Base-by-base conservation (phyloP, 78 protist species). In the Guillardia theta region DNA sequence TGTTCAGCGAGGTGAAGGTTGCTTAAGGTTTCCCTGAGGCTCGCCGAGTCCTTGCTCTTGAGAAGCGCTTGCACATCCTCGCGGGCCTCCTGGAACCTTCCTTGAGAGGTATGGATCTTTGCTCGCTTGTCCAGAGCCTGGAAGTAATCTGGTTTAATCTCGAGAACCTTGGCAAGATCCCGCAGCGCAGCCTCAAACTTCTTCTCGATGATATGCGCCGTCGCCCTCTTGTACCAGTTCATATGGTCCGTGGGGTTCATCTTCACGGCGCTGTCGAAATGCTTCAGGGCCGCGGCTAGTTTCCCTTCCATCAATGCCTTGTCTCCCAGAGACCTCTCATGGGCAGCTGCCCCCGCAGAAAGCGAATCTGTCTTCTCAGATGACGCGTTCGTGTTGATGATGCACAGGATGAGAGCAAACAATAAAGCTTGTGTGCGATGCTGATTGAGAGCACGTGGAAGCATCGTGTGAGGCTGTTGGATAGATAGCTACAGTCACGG, bases 221-320 rank as follows among this genome's bases (percentile, higher is more conserved):
- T 44, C 44, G 90, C 90, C 44, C 90, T 46, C 50, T 80, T 15
- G 90, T 80, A 80, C 43, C 6, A 33, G 22, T 39, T 44, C 33
- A 44, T 12, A 48, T 80, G 90, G 48, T 80, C 90, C 45, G 39
- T 44, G 46, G 53, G 53, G 37, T 80, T 80, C 90, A 80, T 80
- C 90, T 80, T 24, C 9, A 70, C 83, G 46, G 83, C 83, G 27
- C 36, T 70, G 46, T 70, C 83, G 41, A 70, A 70, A 24, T 70
- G 83, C 83, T 70, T 12, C 10, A 70, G 41, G 15, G 83, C 83
- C 83, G 36, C 83, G 33, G 9, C 22, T 24, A 70, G 83, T 24
- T 70, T 70, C 22, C 83, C 83, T 33, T 70, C 83, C 83, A 70
- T 70, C 83, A 70, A 24, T 43, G 83, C 83, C 41, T 70, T 70